Evolutionary conservation across 495 filamentous ascomycete species (phyloP).

Genomic region (Recurvomyces mirabilis): DNA sequence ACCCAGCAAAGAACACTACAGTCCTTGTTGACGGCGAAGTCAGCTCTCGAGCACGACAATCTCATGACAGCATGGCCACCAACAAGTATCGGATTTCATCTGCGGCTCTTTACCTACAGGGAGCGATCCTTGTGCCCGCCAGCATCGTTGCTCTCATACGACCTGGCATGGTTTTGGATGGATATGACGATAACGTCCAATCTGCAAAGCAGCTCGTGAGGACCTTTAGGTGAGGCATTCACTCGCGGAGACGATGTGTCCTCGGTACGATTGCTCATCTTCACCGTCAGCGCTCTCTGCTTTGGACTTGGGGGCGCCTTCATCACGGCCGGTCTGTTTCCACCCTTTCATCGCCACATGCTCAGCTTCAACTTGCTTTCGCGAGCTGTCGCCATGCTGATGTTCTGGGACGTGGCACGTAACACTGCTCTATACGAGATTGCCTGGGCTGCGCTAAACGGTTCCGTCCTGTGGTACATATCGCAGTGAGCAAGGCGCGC

Average conservation of each 20-base stretch:
- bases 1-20: no score
- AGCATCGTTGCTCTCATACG: background rate
- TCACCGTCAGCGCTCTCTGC: background rate
- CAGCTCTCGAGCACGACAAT: no score
- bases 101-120: conserved; percentile 4
- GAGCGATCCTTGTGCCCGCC: background rate
- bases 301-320: background rate
- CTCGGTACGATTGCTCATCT: no score
- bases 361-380: background rate
- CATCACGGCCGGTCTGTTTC: background rate
- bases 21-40: no score
- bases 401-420: background rate
- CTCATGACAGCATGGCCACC: no score
- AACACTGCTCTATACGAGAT: background rate
- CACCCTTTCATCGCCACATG: background rate
- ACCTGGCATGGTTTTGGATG: background rate
- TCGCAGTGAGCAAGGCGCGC: no score
- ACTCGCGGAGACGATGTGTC: background rate
- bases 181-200: background rate
- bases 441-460: no score
- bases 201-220: background rate
- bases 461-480: no score
- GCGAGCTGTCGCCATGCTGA: background rate
- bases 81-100: no score
- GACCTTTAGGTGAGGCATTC: background rate